Evolutionary conservation across 2,329 filamentous ascomycete species (phyloP).

Genomic region (Thielaviopsis populi): DNA sequence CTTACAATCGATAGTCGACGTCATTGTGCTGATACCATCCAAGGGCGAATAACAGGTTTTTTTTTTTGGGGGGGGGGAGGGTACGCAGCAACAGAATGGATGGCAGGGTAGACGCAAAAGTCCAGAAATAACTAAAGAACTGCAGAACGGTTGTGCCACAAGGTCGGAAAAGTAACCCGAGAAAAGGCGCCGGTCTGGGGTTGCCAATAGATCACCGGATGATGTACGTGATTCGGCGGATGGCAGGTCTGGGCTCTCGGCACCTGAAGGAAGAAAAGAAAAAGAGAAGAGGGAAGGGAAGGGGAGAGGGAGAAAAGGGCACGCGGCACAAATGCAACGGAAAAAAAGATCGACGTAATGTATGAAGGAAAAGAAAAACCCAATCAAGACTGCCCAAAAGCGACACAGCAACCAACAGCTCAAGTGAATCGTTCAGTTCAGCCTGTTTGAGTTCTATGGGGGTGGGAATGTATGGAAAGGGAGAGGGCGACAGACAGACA

Average conservation of each 20-base stretch:
- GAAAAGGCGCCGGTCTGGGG: neutral
- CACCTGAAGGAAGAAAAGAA: neutral
- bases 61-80: neutral
- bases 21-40: slow-evolving; percentile 13
- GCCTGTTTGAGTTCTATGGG: neutral
- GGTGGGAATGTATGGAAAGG: neutral
- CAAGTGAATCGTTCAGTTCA: neutral
- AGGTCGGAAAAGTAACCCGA: neutral
- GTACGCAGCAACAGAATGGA: neutral
- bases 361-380: neutral
- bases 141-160: neutral
- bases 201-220: neutral
- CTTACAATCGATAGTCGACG: slow-evolving; percentile 13
- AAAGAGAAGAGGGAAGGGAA: neutral
- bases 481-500: neutral
- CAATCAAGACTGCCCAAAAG: slow-evolving; percentile 6
- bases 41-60: neutral
- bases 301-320: neutral
- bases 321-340: neutral
- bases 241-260: neutral
- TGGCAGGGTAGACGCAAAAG: neutral
- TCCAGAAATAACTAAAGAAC: neutral
- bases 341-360: neutral
- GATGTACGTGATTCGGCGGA: neutral
- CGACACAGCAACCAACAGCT: slow-evolving; percentile 3